Evolutionary conservation across 1,284 basidiomycete genomes (phyloP).

Genomic region (Rhodotorula sp.): DNA sequence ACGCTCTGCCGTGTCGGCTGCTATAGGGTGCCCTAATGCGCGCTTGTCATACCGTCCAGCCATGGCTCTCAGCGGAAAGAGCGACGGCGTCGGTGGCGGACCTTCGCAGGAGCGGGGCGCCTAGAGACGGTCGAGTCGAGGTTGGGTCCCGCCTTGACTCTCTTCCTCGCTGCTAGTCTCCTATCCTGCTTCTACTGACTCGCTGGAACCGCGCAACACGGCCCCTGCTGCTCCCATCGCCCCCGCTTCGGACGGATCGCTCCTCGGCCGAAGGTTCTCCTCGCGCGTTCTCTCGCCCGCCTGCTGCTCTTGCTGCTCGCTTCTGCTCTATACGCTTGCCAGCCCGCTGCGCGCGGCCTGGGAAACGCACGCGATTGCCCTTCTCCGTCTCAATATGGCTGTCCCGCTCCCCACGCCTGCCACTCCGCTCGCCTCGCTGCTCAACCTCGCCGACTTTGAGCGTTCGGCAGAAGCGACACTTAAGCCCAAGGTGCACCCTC

Average conservation of each 20-base stretch:
- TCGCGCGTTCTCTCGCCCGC: not conserved
- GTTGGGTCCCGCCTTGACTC: slow-evolving; percentile 59
- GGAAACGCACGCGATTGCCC: no score
- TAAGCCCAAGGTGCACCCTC: slow-evolving; percentile 24
- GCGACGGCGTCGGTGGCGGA: not conserved
- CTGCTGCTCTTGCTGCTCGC: not conserved
- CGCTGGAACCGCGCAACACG: not conserved
- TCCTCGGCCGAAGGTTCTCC: no score
- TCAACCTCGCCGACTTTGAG: slow-evolving; percentile 25
- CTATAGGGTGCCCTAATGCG: slow-evolving; percentile 7
- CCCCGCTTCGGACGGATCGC: no score
- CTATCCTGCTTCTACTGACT: not conserved
- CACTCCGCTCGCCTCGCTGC: slow-evolving; percentile 11
- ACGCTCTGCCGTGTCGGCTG: slow-evolving; percentile 2
- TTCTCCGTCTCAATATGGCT: not conserved
- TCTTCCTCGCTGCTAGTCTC: not conserved
- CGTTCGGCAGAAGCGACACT: slow-evolving; percentile 15
- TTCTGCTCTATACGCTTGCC: no score
- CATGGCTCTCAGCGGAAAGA: not conserved
- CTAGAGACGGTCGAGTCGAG: slow-evolving; percentile 66
- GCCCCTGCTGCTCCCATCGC: no score
- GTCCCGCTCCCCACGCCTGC: slow-evolving; percentile 8
- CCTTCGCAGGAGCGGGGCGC: not conserved
- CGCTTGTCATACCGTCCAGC: slow-evolving; percentile 14
- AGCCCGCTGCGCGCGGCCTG: no score